These are phyloP conservation scores for Melaleuca quinquenervia DNA, from an alignment of 345 rosid species.

Conservation along the genomic window DNA sequence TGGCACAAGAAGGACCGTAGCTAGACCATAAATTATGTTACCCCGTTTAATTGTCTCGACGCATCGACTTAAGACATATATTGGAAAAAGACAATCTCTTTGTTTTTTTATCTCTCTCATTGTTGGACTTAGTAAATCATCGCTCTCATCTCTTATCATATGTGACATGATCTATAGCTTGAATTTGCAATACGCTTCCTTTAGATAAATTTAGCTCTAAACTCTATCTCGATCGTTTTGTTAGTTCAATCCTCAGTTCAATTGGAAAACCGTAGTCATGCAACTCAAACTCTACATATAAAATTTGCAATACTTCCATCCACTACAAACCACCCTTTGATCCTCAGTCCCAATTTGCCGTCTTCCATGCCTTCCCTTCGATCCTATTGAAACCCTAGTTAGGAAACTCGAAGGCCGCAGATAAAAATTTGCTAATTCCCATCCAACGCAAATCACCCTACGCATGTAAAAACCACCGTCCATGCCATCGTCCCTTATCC, in stretches of 20 bases:
- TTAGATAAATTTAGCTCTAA: not conserved
- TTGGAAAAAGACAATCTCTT: not conserved
- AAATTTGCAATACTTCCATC: not conserved
- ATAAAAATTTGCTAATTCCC: not conserved
- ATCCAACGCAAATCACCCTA: not conserved
- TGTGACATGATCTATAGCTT: not conserved
- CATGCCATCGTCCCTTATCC: not conserved
- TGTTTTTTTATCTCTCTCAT: not conserved
- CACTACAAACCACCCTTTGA: not conserved
- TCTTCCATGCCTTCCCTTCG: not conserved
- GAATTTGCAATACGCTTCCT: not conserved
- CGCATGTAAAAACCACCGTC: not conserved
- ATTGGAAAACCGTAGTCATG: not conserved
- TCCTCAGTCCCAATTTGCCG: not conserved
- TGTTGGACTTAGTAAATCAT: not conserved
- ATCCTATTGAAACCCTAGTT: not conserved
- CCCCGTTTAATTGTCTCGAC: too few species aligned
- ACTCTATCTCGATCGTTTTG: not conserved
- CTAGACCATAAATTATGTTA: too few species aligned
- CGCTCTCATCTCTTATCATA: not conserved
- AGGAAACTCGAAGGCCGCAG: not conserved
- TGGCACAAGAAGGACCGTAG: not conserved
- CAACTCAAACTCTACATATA: not conserved
- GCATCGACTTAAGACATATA: not conserved
- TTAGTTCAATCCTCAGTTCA: not conserved